Conservation (phyloP, 306 rosid genomes). For the Prosopis cineraria region DNA sequence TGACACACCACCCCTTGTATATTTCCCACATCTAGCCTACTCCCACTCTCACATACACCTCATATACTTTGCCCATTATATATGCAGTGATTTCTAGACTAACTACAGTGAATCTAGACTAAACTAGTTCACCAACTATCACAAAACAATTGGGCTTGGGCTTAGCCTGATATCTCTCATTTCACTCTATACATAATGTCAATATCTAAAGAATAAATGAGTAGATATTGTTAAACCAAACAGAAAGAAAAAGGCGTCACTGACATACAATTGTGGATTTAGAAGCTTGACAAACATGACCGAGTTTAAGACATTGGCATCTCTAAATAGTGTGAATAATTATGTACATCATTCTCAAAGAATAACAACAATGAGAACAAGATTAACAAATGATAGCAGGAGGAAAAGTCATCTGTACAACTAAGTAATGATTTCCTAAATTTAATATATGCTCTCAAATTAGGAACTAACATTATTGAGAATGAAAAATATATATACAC, state of each 20-base stretch:
- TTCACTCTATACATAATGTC: neutral
- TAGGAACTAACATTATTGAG: neutral
- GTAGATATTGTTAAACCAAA: neutral
- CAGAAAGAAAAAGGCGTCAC: neutral
- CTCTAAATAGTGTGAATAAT: constrained; percentile 13
- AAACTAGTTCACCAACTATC: neutral
- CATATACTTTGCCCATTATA: neutral
- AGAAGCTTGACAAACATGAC: constrained; percentile 20
- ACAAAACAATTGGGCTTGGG: neutral
- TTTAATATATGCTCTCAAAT: neutral
- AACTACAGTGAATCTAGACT: neutral
- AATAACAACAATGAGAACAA: constrained; percentile 16
- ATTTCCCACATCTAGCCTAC: too few relatives aligned
- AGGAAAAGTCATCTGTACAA: constrained; percentile 18
- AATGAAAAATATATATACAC: constrained; percentile 2
- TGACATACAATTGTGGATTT: neutral
- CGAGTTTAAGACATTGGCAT: constrained; percentile 5
- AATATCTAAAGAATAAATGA: constrained; percentile 12
- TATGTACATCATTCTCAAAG: neutral
- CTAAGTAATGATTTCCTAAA: constrained; percentile 20
- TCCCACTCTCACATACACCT: too few relatives aligned
- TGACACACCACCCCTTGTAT: too few relatives aligned
- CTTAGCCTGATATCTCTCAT: neutral
- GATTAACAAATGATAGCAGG: constrained; percentile 17
- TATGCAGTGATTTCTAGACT: neutral